Conservation (phyloP, 257 asterid genomes). For the Eustoma russellianum region DNA sequence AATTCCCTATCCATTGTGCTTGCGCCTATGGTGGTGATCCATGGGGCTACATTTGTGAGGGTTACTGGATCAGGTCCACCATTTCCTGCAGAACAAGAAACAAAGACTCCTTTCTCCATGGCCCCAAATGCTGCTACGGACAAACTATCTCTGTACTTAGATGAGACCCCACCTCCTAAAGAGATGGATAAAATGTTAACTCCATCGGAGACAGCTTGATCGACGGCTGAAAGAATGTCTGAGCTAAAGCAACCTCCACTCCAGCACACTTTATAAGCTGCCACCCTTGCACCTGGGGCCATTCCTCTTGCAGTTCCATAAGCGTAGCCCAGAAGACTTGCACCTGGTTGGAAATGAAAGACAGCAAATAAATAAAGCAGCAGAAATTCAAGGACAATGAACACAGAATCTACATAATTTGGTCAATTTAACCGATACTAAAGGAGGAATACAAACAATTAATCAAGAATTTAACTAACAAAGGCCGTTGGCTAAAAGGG, state of each 20-base stretch:
- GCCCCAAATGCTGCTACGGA: conserved; percentile 86
- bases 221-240: conserved; percentile 80
- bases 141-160: conserved; percentile 60
- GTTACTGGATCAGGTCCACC: conserved; percentile 93
- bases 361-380: too few species aligned
- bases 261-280: conserved; percentile 93
- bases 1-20: conserved; percentile 88
- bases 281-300: conserved; percentile 85
- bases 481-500: too few species aligned
- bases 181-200: conserved; percentile 77
- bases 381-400: too few species aligned
- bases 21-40: conserved; percentile 91
- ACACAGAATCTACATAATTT: too few species aligned
- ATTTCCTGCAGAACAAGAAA: conserved; percentile 88
- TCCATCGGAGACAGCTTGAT: conserved; percentile 86
- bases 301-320: conserved; percentile 79
- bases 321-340: conserved; percentile 77
- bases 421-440: too few species aligned
- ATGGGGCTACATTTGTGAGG: conserved; percentile 84
- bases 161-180: conserved; percentile 80
- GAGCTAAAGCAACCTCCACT: conserved; percentile 89
- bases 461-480: too few species aligned
- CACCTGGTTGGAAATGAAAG: conserved; percentile 21
- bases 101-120: conserved; percentile 78
- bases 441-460: too few species aligned